Percentiles rank a stretch among this genome's conserved stretches.
Evolutionary conservation across 2,329 filamentous ascomycete species (phyloP).

Genomic region (Phialocephala sp.): DNA sequence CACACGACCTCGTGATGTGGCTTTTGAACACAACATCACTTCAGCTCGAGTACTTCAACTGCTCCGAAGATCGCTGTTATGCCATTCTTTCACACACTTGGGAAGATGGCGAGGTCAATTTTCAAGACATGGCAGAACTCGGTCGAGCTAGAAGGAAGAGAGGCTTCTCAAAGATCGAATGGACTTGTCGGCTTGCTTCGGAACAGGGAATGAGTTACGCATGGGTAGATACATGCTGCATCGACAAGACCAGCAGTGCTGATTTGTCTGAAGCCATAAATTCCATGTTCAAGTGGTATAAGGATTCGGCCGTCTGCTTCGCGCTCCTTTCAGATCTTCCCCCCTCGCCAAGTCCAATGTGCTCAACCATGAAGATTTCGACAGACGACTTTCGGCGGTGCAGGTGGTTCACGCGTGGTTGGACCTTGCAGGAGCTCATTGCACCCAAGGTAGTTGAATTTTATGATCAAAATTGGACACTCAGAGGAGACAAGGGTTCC

Average conservation of each 20-base stretch:
- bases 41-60: conserved; percentile 4
- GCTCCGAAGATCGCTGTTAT: conserved; percentile 17
- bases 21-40: background rate
- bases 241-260: conserved; percentile 22
- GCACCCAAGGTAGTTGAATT: background rate
- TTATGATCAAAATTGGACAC: conserved; percentile 1
- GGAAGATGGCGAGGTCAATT: conserved; percentile 22
- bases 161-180: conserved; percentile 20
- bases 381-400: background rate
- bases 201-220: conserved; percentile 14
- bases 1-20: background rate
- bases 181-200: conserved; percentile 17
- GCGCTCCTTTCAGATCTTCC: conserved; percentile 18
- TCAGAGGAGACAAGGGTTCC: conserved; percentile 5
- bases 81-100: conserved; percentile 24
- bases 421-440: conserved; percentile 5
- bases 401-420: conserved; percentile 5
- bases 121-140: conserved; percentile 14
- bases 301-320: conserved; percentile 16
- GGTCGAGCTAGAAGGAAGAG: conserved; percentile 11
- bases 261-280: conserved; percentile 16
- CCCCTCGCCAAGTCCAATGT: background rate
- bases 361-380: background rate
- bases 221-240: conserved; percentile 24
- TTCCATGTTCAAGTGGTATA: conserved; percentile 23